Base-by-base conservation (phyloP, 2,329 filamentous ascomycete genomes). In the Remersonia thermophila region DNA sequence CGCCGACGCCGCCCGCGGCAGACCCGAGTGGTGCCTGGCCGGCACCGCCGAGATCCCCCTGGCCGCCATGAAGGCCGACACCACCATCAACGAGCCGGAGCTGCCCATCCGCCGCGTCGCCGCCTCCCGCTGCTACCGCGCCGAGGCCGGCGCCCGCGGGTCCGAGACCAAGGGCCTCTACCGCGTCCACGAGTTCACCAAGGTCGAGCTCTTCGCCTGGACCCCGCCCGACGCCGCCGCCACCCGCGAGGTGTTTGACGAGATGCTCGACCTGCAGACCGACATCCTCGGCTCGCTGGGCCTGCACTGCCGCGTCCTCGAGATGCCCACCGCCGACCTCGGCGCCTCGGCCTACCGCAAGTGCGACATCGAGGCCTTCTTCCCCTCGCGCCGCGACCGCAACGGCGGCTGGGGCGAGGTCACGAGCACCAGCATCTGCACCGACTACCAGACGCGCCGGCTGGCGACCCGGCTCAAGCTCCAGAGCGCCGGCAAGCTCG, bases 191-290 rank as follows among this genome's bases (percentile, higher is more conserved):
- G 91, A 98, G 60, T 98, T 98, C 60, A 94, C 86, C 18, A 98
- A 98, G 57, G 89, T 98, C 0, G 91, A 98, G 59, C 78, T 98
- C 67, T 96, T 98, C 55, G 86, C 82, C 0, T 98, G 91, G 91
- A 81, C 84, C 4, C 50, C 69, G 20, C 75, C 83, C 2, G 67
- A 74, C 36, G 39, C 50, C 2, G 54, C 52, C 23, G 53, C 57
- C 28, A 63, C 75, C 0, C 62, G 69, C 7, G 62, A 69, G 0
- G 50, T 89, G 10, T 94, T 94, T 56, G 66, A 83, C 34, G 86
- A 95, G 58, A 85, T 98, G 67, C 64, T 95, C 35, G 71, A 75
- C 41, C 80, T 95, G 36, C 91, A 98, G 60, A 81, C 73, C 2
- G 81, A 91, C 53, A 87, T 98, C 37, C 65, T 96, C 10, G 65